Evolutionary conservation across 108 stramenopile species (phyloP), one percentile per base, ranked within the genome.

Genomic region (Tribonema minus): DNA sequence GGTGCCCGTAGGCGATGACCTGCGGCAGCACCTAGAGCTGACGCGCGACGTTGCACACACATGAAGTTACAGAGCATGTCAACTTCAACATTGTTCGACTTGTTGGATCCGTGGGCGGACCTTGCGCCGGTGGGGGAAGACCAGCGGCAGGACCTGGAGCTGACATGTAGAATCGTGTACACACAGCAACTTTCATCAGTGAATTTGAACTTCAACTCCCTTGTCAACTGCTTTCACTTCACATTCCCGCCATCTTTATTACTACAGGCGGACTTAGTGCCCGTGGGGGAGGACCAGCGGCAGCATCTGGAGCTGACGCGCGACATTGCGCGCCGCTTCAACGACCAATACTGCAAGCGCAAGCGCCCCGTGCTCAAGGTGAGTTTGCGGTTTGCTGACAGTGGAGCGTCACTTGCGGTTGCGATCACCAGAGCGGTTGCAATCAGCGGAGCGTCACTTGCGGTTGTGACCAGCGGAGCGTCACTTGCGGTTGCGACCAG

Each of bases 271-370:
- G 94, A 93, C 63, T 84, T 88, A 9, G 95, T 99, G 25, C 99
- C 99, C 0, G 97, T 98, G 58, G 99, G 99, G 2, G 99, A 99
- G 83, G 98, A 98, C 88, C 89, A 90, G 76, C 83, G 96, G 37
- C 99, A 99, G 85, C 99, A 99, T 83, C 87, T 99, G 75, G 99
- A 99, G 86, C 81, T 99, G 46, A 93, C 98, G 3, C 89, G 99
- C 6, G 99, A 99, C 84, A 92, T 96, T 37, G 94, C 93, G 20
- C 86, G 94, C 4, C 88, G 97, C 3, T 96, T 98, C 83, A 95
- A 98, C 80, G 92, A 92, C 71, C 76, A 91, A 31, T 98, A 90
- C 82, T 92, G 92, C 83, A 96, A 96, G 73, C 90, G 92, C 23
- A 86, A 86, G 66, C 68, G 67, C 20, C 46, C 15, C 20, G 46